Conservation (phyloP, 2,329 filamentous ascomycete species). For the Capronia americana region DNA sequence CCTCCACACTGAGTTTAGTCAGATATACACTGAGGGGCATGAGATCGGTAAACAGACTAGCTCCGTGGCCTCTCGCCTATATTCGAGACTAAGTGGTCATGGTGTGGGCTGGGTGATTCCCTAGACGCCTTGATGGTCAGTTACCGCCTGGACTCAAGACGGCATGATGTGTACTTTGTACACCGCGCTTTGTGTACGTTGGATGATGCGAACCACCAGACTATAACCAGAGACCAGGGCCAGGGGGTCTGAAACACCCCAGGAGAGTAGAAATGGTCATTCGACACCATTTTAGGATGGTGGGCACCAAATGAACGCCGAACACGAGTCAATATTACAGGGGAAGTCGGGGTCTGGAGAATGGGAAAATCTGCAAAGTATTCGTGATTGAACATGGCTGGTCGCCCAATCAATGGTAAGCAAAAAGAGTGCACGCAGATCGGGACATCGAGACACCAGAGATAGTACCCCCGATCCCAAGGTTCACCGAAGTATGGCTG, state of each 20-base stretch:
- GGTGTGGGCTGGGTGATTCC: background rate
- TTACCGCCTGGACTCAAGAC: background rate
- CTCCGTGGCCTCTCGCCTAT: conserved; percentile 13
- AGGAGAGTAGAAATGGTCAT: background rate
- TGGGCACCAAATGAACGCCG: conserved; percentile 17
- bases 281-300: conserved; percentile 16
- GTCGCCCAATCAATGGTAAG: background rate
- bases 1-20: conserved; percentile 3
- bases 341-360: background rate
- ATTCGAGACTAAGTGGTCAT: background rate
- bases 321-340: conserved; percentile 24
- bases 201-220: background rate
- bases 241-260: background rate
- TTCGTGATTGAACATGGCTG: background rate
- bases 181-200: background rate
- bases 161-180: background rate
- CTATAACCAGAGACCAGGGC: background rate
- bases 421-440: background rate
- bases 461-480: background rate
- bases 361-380: background rate
- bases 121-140: background rate
- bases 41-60: conserved; percentile 20
- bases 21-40: conserved; percentile 4
- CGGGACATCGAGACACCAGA: background rate
- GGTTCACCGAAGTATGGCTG: background rate